Evolutionary conservation across 768 basidiomycete genomes (phyloP), one percentile per base, ranked within the genome.

Genomic region (Lentinula sp.): DNA sequence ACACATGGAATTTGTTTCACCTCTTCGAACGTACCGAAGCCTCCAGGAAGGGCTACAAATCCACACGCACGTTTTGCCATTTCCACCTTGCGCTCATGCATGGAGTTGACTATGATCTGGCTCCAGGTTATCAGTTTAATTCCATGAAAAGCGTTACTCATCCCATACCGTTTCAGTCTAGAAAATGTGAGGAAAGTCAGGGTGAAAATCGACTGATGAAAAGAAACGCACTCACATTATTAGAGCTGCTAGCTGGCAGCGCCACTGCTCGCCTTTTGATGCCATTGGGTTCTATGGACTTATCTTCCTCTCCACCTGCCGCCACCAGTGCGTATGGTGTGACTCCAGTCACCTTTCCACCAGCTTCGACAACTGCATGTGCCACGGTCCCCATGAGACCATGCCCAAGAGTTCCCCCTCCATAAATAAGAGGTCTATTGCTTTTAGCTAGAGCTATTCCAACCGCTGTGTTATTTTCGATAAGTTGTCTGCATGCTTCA

Each of bases 11-110:
- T n/a, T 28, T 3, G 9, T 8, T 10, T 12, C 45, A 88, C 91
- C 82, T 98, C 96, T 74, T 99, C 97, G 64, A 93, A 92, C 0
- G 95, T 98, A 9, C 96, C 96, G 69, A 86, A 97, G 0, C 96
- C 96, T 18, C 96, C 96, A 1, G 96, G 95, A 18, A 99, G 76
- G 10, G 87, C 92, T 51, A 98, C 76, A 67, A 99, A 99, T 0
- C 86, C 95, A 16, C 82, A 80, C 0, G 84, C 84, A 8, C 89
- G 78, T 64, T 82, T 83, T 0, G 95, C 94, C 95, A 98, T 97
- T 70, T 90, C 86, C 8, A 90, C 79, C 69, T 98, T 98, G 13
- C 95, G 85, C 66, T 95, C 86, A 64, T 92, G 91, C 90, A 93
- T 94, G 0, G 88, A 88, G 62, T 84, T 76, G 2, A 93, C 91